A percentile compares a stretch with the other conserved stretches of the same genome.
These are phyloP conservation scores for Globisporangium cylindrosporum DNA, from an alignment of 352 stramenopile genomes.

Conservation along the genomic window DNA sequence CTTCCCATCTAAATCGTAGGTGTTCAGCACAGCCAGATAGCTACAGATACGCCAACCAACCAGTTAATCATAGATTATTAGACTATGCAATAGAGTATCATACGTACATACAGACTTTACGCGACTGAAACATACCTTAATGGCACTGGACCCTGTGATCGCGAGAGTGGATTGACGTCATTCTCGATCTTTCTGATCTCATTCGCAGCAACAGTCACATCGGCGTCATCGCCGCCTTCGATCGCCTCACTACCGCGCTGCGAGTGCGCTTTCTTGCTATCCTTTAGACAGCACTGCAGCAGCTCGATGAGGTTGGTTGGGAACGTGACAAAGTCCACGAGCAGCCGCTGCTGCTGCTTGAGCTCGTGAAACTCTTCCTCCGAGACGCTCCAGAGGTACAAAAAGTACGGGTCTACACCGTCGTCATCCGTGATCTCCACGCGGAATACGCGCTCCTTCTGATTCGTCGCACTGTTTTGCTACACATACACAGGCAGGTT, in stretches of 20 bases:
- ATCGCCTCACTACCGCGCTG: conserved; percentile 10
- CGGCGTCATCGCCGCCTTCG: conserved; percentile 12
- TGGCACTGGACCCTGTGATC: conserved; percentile 66
- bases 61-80: neutral
- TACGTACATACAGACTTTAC: neutral
- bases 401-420: conserved; percentile 88
- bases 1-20: conserved; percentile 49
- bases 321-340: conserved; percentile 93
- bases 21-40: conserved; percentile 84
- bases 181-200: conserved; percentile 4
- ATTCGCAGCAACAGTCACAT: neutral
- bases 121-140: conserved; percentile 37
- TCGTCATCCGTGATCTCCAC: conserved; percentile 94
- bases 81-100: neutral
- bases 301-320: conserved; percentile 92
- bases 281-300: conserved; percentile 83
- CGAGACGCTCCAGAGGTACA: conserved; percentile 91
- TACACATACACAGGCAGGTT: conserved; percentile 10
- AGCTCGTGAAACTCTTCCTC: conserved; percentile 95
- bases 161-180: conserved; percentile 28
- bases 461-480: conserved; percentile 73
- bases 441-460: conserved; percentile 88
- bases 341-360: conserved; percentile 91
- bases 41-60: conserved; percentile 21
- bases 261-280: conserved; percentile 43